These are phyloP conservation scores for Pleurozium schreberi DNA, from an alignment of 225 moss, liverwort and hornwort species.

Conservation along the genomic window DNA sequence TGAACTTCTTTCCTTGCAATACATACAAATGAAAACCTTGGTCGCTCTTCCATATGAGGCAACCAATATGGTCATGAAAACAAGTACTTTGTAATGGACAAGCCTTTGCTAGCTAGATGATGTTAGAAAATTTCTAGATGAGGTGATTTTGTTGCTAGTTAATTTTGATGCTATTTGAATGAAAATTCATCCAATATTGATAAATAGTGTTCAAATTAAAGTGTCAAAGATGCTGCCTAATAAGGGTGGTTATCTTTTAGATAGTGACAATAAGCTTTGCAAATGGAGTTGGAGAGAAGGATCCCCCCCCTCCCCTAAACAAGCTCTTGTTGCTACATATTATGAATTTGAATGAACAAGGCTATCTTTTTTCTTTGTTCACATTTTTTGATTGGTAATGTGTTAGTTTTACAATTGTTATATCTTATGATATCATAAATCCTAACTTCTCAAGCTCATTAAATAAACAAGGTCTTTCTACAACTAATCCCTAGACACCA, in stretches of 20 bases:
- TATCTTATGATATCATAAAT: not conserved
- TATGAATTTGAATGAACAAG: not conserved
- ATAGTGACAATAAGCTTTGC: not conserved
- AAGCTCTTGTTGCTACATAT: not conserved
- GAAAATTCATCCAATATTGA: not conserved
- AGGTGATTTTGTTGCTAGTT: not conserved
- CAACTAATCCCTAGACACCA: accelerated
- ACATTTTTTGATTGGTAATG: not conserved
- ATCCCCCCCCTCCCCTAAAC: not conserved
- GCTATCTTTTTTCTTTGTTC: not conserved
- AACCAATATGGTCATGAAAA: not conserved
- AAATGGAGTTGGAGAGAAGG: not conserved
- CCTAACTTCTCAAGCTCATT: not conserved
- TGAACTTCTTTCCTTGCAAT: accelerated
- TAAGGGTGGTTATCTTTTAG: not conserved
- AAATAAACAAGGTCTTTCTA: not conserved
- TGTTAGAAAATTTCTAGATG: not conserved
- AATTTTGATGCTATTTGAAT: not conserved
- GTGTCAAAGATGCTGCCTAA: not conserved
- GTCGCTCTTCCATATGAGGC: not conserved
- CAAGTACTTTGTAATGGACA: not conserved
- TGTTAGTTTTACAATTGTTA: not conserved
- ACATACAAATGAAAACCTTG: no score
- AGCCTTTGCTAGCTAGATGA: not conserved
- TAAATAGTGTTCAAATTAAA: not conserved